These are phyloP conservation scores for Monilinia vaccinii-corymbosi DNA, from an alignment of 2,329 filamentous ascomycete genomes.

Conservation along the genomic window DNA sequence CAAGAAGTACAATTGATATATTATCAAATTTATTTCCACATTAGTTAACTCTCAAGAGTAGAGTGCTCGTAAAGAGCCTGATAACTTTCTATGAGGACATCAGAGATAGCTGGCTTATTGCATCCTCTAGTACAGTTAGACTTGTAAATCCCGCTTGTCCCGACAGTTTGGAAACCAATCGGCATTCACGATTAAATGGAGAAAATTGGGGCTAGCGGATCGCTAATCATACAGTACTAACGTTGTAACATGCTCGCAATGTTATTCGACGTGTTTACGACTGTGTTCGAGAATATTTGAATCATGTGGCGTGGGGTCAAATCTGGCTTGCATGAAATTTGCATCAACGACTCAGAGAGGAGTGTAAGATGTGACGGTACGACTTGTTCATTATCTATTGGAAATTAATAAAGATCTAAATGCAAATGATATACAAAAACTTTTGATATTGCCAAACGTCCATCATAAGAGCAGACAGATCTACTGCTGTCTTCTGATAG, in stretches of 20 bases:
- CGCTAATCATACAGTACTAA: no score
- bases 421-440: background rate
- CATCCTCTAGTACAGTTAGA: no score
- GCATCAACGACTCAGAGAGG: background rate
- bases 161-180: conserved; percentile 7
- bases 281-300: background rate
- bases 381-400: background rate
- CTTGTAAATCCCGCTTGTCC: background rate
- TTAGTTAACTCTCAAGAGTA: no score
- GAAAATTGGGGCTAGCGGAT: background rate
- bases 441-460: background rate
- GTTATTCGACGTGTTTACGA: background rate
- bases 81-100: no score
- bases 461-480: background rate
- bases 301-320: background rate
- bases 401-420: background rate
- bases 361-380: background rate
- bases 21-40: no score
- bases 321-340: background rate
- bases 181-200: background rate
- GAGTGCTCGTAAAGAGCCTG: no score
- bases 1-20: no score
- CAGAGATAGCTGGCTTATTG: no score
- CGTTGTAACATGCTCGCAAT: background rate
- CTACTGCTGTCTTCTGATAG: conserved; percentile 14